phyloP scores from a whole-genome alignment of 2,329 filamentous ascomycete species.

The Seiridium unicorne region DNA sequence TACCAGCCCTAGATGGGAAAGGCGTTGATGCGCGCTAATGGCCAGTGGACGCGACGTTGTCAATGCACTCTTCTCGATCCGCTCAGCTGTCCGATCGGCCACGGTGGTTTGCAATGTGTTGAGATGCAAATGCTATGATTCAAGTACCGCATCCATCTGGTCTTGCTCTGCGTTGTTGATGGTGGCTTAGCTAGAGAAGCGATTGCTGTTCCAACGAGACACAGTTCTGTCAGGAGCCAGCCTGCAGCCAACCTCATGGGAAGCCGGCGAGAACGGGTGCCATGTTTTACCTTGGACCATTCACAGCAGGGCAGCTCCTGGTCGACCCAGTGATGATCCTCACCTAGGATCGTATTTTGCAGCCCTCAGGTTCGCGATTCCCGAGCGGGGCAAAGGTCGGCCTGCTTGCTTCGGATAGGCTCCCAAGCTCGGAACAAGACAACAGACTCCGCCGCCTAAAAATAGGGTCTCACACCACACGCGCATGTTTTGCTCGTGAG shows the following conservation, averaged over 20 bases:
- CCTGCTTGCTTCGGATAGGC: too few species aligned
- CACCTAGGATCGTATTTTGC: neutral
- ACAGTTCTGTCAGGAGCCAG: neutral
- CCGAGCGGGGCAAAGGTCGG: neutral
- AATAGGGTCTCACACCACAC: neutral
- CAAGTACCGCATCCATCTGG: too few species aligned
- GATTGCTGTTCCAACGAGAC: neutral
- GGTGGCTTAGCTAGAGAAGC: too few species aligned
- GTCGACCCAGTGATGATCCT: conserved; percentile 12
- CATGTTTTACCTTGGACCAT: neutral
- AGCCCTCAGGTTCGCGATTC: neutral
- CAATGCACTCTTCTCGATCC: neutral
- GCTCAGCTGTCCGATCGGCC: too few species aligned
- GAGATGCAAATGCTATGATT: too few species aligned
- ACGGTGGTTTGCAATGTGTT: too few species aligned
- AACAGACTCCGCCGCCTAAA: neutral
- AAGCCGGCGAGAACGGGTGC: neutral
- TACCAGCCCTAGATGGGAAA: conserved; percentile 8
- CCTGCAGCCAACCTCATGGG: neutral
- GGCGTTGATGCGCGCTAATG: conserved; percentile 1
- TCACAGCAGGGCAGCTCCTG: neutral
- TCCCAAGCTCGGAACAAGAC: neutral
- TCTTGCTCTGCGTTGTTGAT: too few species aligned
- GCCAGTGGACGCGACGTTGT: neutral
- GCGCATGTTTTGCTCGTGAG: neutral